Base-by-base conservation (phyloP, 2,329 filamentous ascomycete genomes). In the Botrytis squamosa region DNA sequence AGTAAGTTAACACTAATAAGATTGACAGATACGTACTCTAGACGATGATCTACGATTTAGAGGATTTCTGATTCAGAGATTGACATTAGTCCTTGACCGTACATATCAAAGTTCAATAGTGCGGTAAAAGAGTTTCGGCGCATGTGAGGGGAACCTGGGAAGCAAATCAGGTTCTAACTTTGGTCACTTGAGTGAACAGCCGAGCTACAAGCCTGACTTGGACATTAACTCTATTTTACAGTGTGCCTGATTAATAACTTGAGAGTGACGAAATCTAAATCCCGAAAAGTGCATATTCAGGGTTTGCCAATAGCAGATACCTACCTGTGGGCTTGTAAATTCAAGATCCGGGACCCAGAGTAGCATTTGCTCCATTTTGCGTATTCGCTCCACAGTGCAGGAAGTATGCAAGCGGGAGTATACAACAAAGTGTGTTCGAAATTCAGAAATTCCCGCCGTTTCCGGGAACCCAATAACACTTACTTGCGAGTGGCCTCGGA, bases 91-190 rank as follows among this genome's bases (percentile, higher is more conserved):
- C 18, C 66, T 57, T 42, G n/a, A 16, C 38, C 55, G 10, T 69
- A 36, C 29, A 44, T 16, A 57, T 57, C 38, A 57, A 38, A 69
- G 66, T 42, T 42, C 60, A 42, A 42, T 69, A n/a, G 52, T 59
- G 36, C 38, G 55, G 36, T 22, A 42, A 69, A 16, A 69, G 66
- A 69, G 49, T 69, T 69, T 69, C 49, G 12, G 20, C 18, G 49
- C 49, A 69, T 42, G 52, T 69, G 66, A 42, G 66, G 65, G 36
- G 66, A 69, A 57, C 49, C 66, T 44, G 25, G 66, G 20, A 69
- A 42, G 49, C 38, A 68, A 57, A 68, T 55, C 49, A 68, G 57
- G 46, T 57, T 52, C 49, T 57, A 57, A 33, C 16, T 42, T 42
- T 42, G 22, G 36, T 25, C 52, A 59, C 25, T 29, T 55, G 16